Base-by-base conservation (phyloP, 108 stramenopile genomes). In the Cyclotella cryptica region DNA sequence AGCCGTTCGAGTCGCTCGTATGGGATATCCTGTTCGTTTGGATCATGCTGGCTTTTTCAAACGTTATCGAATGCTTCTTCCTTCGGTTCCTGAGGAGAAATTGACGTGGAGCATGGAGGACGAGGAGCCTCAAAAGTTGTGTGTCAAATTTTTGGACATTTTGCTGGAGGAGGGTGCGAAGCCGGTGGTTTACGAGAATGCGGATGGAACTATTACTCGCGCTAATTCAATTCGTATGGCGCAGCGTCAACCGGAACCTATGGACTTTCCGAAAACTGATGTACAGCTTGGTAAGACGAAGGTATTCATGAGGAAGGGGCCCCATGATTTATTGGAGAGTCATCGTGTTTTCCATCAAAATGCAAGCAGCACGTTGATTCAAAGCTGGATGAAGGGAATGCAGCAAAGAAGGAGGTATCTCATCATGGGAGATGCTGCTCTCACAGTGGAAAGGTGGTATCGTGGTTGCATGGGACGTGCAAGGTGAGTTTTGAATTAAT, bases 11-110 rank as follows among this genome's bases (percentile, higher is more conserved):
- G 99, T 99, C 26, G 98, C 98, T 21, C 92, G 99, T 66, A 91
- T 96, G 67, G 99, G 99, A 43, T 99, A 97, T 79, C 98, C 99
- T 21, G 98, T 99, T n/a, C 94, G 99, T 26, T 68, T 99, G 49
- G 74, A 78, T 52, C 98, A 98, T 77, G 74, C 54, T 41, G 91
- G 85, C 24, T 99, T 99, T 80, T 95, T 90, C 80, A 84, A 89
- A 74, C 83, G 97, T 51, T 98, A 98, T 83, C 84, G 93, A 11
- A 92, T 93, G 91, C 82, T 97, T 42, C 85, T 95, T 11, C 91
- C 90, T 17, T 81, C 90, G 17, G 70, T 88, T 12, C 69, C 88
- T 11, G 90, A 90, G 4, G 79, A 86, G 29, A 67, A 72, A 14
- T 53, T 93, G 49, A 78, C 92, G 11, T 91, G 90, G 94, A 90